Conservation (phyloP, 768 basidiomycete species). For the Clavaria fumosa region DNA sequence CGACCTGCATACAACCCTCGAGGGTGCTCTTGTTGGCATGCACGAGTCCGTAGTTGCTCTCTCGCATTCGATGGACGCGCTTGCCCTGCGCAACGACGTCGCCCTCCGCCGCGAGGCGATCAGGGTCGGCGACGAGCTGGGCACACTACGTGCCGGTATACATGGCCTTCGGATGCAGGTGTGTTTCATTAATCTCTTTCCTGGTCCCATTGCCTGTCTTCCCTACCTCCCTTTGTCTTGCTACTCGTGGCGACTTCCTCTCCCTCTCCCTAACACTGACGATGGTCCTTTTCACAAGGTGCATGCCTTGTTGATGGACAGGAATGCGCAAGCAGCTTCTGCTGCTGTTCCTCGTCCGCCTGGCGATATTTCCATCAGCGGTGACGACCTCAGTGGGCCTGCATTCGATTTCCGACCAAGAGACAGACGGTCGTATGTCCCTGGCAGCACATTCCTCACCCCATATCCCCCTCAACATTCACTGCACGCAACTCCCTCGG, state of each 20-base stretch:
- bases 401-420: too few species aligned
- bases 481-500: too few species aligned
- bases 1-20: slow-evolving; percentile 43
- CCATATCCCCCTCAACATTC: too few species aligned
- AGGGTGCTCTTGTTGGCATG: slow-evolving; percentile 42
- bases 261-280: slow-evolving; percentile 1
- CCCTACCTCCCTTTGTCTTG: too few species aligned
- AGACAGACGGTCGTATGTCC: too few species aligned
- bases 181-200: slow-evolving; percentile 14
- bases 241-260: too few species aligned
- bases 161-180: slow-evolving; percentile 76
- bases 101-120: slow-evolving; percentile 45
- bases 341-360: too few species aligned
- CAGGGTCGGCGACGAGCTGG: slow-evolving; percentile 58
- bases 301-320: slow-evolving; percentile 64
- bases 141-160: slow-evolving; percentile 48
- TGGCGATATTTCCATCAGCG: too few species aligned
- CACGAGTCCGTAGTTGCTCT: slow-evolving; percentile 45
- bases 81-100: slow-evolving; percentile 49
- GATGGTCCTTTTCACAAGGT: slow-evolving; percentile 22
- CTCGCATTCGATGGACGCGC: slow-evolving; percentile 43
- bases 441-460: too few species aligned
- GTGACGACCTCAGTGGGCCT: too few species aligned
- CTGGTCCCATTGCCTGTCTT: too few species aligned
- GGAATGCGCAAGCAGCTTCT: slow-evolving; percentile 47